Evolutionary conservation across 768 basidiomycete genomes (phyloP).

Genomic region (Trametes maxima): DNA sequence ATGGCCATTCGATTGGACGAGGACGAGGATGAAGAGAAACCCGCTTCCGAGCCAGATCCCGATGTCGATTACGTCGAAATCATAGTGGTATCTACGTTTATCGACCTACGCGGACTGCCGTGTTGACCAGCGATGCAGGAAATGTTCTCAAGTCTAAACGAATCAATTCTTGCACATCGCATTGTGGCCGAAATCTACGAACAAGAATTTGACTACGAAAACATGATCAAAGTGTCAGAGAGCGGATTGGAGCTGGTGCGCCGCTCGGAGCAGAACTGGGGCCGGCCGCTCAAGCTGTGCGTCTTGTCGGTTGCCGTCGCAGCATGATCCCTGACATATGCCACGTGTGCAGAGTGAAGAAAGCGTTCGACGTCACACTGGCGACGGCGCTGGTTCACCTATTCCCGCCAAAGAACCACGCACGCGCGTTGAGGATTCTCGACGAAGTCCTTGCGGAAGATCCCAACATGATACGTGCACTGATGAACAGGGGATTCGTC

Average conservation of each 20-base stretch:
- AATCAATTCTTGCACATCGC: conserved; percentile 68
- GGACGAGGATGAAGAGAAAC: conserved; percentile 26
- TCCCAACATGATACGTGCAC: conserved; percentile 60
- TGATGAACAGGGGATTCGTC: conserved; percentile 79
- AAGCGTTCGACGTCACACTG: conserved; percentile 70
- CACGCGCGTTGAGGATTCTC: conserved; percentile 72
- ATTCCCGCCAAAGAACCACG: conserved; percentile 89
- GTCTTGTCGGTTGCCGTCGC: conserved; percentile 19
- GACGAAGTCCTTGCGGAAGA: conserved; percentile 68
- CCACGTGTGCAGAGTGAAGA: conserved; percentile 50
- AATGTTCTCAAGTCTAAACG: conserved; percentile 48
- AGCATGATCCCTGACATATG: neutral
- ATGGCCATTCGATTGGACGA: conserved; percentile 47
- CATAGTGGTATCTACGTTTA: conserved; percentile 54
- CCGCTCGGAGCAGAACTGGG: conserved; percentile 57
- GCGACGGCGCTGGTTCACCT: conserved; percentile 81
- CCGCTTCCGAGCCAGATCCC: conserved; percentile 7
- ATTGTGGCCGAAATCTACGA: conserved; percentile 68
- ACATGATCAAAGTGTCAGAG: conserved; percentile 71
- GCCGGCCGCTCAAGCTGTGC: conserved; percentile 53
- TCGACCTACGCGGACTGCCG: neutral
- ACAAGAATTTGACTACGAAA: conserved; percentile 71
- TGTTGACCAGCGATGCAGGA: conserved; percentile 44
- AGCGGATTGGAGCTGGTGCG: conserved; percentile 62
- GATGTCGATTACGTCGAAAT: conserved; percentile 60